Conservation (phyloP, 768 basidiomycete species). For the Tulasnella sp. region DNA sequence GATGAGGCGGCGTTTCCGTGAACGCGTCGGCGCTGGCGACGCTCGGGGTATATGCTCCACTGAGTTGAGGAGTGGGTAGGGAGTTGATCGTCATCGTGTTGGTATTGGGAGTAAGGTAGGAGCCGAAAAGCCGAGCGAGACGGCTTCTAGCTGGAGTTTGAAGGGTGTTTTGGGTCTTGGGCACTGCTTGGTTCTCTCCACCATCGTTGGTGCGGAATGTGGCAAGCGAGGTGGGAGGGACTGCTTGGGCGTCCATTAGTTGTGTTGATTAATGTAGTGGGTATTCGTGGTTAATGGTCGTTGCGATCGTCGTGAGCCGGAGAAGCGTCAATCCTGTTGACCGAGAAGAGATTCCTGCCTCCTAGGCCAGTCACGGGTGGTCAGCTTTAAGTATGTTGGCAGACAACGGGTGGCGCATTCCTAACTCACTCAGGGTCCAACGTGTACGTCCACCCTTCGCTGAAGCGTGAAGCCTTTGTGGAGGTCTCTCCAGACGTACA, state of each 20-base stretch:
- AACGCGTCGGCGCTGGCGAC: background rate
- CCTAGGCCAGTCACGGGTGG: background rate
- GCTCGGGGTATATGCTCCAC: background rate
- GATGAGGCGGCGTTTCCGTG: background rate
- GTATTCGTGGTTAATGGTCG: background rate
- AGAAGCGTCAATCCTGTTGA: background rate
- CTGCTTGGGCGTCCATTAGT: background rate
- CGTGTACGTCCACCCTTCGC: background rate
- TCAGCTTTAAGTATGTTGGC: background rate
- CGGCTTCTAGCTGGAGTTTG: background rate
- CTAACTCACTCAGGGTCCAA: background rate
- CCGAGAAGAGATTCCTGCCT: background rate
- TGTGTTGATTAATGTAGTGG: background rate
- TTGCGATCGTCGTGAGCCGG: background rate
- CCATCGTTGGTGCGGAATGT: background rate
- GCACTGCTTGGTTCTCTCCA: background rate
- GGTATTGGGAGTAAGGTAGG: background rate
- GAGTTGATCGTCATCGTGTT: background rate
- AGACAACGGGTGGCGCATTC: background rate
- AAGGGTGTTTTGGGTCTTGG: background rate
- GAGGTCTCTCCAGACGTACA: background rate
- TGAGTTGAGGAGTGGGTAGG: background rate
- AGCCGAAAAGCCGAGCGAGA: background rate
- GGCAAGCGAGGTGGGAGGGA: background rate
- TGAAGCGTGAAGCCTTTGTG: background rate